Evolutionary conservation across 768 basidiomycete species (phyloP), one percentile per base, ranked within the genome.

Genomic region (Galerina sulciceps): DNA sequence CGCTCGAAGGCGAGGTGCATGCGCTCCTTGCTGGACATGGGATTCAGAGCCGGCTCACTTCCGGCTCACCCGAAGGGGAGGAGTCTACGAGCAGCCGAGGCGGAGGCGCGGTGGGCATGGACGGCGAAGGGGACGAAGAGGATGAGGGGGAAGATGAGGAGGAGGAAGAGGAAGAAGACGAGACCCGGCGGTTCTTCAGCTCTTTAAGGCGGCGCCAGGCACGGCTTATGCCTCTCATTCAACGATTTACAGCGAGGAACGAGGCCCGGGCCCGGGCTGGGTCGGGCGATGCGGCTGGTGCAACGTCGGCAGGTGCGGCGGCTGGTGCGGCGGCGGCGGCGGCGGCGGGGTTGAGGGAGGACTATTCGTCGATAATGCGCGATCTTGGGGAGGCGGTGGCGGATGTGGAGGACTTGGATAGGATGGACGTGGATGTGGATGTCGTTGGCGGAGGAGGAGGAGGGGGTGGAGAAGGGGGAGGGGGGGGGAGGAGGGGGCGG

Each of bases 1-100:
- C 74, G 20, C 77, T 84, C 15, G 87, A 88, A 69, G 77, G 79
- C 65, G 83, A 86, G 59, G 81, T 88, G 37, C 80, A 84, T 62
- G 79, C 81, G 41, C 71, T 86, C 44, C 73, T 88, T 54, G 78
- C 79, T 15, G 75, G 78, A 5, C 84, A 82, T 66, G 82, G 79
- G 48, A 67, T 81, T 11, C 74, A 78, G 34, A 67, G 78, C 42
- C 74, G 76, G 43, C 65, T 64, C 11, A 55, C 59, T 15, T 23
- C 22, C n/a, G 34, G 26, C n/a, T n/a, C n/a, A n/a, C n/a, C n/a
- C n/a, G n/a, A n/a, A n/a, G n/a, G n/a, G n/a, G n/a, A n/a, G n/a
- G n/a, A n/a, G n/a, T n/a, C 9, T 36, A 15, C 31, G 20, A 22
- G 41, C 15, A 34, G 35, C 26, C 5, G 17, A 10, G 41, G 17